phyloP scores from a whole-genome alignment of 768 basidiomycete genomes.

The Boletus rex-veris region DNA sequence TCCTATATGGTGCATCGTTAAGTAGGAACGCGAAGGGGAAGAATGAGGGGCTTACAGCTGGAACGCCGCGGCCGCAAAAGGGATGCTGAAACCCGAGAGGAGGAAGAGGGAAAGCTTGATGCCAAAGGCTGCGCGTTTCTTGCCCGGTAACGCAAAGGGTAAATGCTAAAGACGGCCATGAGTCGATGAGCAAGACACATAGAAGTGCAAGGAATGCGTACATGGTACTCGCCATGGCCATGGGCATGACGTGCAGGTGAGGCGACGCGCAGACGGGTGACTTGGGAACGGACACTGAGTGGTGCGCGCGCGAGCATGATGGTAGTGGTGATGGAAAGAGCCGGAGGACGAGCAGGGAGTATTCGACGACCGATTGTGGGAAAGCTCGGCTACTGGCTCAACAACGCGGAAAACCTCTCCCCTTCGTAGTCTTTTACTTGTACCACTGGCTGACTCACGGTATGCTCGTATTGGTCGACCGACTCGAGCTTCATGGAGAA shows the following conservation, averaged over 20 bases:
- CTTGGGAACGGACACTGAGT: constrained; percentile 38
- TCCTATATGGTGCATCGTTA: constrained; percentile 32
- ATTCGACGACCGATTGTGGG: constrained; percentile 11
- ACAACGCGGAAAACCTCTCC: too few relatives aligned
- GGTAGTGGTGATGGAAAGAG: constrained; percentile 13
- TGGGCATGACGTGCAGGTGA: constrained; percentile 44
- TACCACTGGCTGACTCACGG: too few relatives aligned
- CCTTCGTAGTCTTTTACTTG: too few relatives aligned
- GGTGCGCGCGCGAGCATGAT: constrained; percentile 46
- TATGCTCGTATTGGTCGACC: too few relatives aligned
- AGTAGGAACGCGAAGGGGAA: neutral
- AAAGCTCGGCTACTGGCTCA: constrained; percentile 3
- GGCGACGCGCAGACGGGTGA: constrained; percentile 24
- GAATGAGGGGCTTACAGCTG: constrained; percentile 53
- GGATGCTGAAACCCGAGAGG: constrained; percentile 57
- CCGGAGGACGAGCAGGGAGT: neutral
- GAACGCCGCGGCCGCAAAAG: constrained; percentile 56
- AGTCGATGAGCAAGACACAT: constrained; percentile 2
- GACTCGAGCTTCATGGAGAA: too few relatives aligned
- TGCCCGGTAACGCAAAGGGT: constrained; percentile 52
- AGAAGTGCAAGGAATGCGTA: constrained; percentile 25
- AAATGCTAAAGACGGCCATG: constrained; percentile 40
- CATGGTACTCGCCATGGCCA: constrained; percentile 51
- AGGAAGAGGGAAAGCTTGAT: constrained; percentile 38
- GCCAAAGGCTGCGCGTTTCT: constrained; percentile 47